phyloP scores from a whole-genome alignment of 345 rosid species.

The Crucihimalaya himalaica region DNA sequence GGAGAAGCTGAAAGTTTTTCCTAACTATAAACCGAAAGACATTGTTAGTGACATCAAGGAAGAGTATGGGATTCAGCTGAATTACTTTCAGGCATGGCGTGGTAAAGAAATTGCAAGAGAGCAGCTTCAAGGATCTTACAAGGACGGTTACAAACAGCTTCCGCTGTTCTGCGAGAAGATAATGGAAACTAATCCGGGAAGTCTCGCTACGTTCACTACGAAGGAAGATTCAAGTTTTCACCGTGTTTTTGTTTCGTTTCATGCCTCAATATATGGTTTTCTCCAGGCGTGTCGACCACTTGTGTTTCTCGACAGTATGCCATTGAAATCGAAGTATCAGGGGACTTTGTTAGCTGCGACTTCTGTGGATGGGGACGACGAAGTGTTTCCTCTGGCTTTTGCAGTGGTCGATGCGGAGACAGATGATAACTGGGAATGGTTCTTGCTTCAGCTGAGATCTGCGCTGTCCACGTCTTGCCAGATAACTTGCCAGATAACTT shows the following conservation, averaged over 20 bases:
- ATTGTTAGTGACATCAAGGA: constrained; percentile 82
- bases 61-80: constrained; percentile 85
- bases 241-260: constrained; percentile 84
- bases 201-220: constrained; percentile 75
- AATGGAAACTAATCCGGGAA: constrained; percentile 83
- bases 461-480: constrained; percentile 61
- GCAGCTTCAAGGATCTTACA: constrained; percentile 94
- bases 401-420: constrained; percentile 83
- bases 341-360: constrained; percentile 85
- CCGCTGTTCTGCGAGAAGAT: constrained; percentile 83
- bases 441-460: constrained; percentile 72
- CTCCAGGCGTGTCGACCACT: constrained; percentile 84
- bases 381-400: constrained; percentile 82
- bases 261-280: constrained; percentile 78
- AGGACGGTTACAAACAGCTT: constrained; percentile 81
- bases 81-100: constrained; percentile 96
- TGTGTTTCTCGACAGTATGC: constrained; percentile 84
- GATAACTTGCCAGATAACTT: constrained; percentile 71
- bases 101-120: constrained; percentile 96
- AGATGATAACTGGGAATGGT: constrained; percentile 91
- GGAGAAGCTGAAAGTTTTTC: constrained; percentile 80
- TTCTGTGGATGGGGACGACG: constrained; percentile 82
- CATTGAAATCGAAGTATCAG: constrained; percentile 87
- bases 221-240: constrained; percentile 95
- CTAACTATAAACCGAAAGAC: constrained; percentile 92